Conservation (phyloP, 2,329 filamentous ascomycete species). For the Paraconiothyrium sp. region DNA sequence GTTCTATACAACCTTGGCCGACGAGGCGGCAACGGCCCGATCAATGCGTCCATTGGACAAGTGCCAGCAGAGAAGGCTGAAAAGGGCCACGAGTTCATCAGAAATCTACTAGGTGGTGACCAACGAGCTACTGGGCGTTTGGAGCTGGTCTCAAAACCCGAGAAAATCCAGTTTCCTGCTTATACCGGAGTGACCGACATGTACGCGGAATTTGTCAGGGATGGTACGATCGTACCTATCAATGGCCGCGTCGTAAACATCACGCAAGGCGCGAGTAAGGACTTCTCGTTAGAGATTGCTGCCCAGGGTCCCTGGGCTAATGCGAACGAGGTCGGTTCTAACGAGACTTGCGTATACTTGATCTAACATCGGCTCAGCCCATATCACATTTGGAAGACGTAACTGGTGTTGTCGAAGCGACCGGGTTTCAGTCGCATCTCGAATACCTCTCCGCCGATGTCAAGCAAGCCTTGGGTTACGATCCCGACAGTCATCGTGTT, state of each 20-base stretch:
- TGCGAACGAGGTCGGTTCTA: slow-evolving; percentile 15
- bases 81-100: slow-evolving; percentile 61
- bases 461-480: slow-evolving; percentile 66
- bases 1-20: slow-evolving; percentile 74
- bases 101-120: slow-evolving; percentile 55
- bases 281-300: slow-evolving; percentile 22
- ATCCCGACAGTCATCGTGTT: slow-evolving; percentile 62
- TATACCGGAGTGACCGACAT: slow-evolving; percentile 76
- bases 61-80: slow-evolving; percentile 68
- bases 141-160: slow-evolving; percentile 52
- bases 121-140: slow-evolving; percentile 52
- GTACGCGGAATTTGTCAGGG: slow-evolving; percentile 78
- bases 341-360: background rate
- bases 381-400: slow-evolving; percentile 23
- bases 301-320: slow-evolving; percentile 17
- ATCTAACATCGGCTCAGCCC: slow-evolving; percentile 21
- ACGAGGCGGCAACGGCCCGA: slow-evolving; percentile 62
- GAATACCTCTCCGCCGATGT: slow-evolving; percentile 69
- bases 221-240: slow-evolving; percentile 58
- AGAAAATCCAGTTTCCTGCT: slow-evolving; percentile 62
- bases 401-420: slow-evolving; percentile 75
- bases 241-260: slow-evolving; percentile 48
- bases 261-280: slow-evolving; percentile 20
- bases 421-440: slow-evolving; percentile 74
- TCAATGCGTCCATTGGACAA: slow-evolving; percentile 72